Evolutionary conservation across 192 early-diverging fungal genomes (phyloP), one percentile per base, ranked within the genome.

Genomic region (Podila epigama): DNA sequence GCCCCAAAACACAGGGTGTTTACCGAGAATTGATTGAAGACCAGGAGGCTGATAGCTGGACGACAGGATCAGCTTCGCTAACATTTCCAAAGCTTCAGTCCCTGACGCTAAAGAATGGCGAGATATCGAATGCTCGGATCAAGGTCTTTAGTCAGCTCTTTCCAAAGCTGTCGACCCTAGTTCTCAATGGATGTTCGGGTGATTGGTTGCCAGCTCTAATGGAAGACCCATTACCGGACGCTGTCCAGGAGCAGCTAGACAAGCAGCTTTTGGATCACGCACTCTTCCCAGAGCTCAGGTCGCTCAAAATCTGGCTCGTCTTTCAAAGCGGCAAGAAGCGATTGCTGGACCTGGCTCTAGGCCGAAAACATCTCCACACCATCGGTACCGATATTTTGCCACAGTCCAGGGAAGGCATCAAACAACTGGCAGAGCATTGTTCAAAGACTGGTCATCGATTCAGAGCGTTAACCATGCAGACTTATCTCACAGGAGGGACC

Each of bases 351-450:
- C 42, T 71, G 9, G 54, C 64, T 29, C 33, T 35, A 4, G 39
- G 63, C 22, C 52, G 70, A n/a, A 62, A 55, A 2, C n/a, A 60
- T 18, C 40, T 72, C 48, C 40, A 27, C 5, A 35, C 32, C 4
- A 28, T 72, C 13, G 39, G 27, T 5, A 72, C 70, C 5, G 70
- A 65, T 12, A 22, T 72, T 4, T 32, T 72, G 25, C 39, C 70
- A 1, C 22, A 16, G 12, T 36, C 10, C 2, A 31, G 57, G 28
- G 57, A 51, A 27, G 56, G 20, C 1, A 48, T 72, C 40, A 37
- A 64, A 5, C 37, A 59, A 5, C 16, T 65, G 11, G 61, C 63
- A 32, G 31, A 40, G 28, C 64, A 29, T 51, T 65, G 56, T 22
- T 72, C 70, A n/a, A 41, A 11, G 28, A 37, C 29, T 37, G 40